Evolutionary conservation across 176 grass and related monocot genomes (phyloP).

Genomic region (Musa itinerans): DNA sequence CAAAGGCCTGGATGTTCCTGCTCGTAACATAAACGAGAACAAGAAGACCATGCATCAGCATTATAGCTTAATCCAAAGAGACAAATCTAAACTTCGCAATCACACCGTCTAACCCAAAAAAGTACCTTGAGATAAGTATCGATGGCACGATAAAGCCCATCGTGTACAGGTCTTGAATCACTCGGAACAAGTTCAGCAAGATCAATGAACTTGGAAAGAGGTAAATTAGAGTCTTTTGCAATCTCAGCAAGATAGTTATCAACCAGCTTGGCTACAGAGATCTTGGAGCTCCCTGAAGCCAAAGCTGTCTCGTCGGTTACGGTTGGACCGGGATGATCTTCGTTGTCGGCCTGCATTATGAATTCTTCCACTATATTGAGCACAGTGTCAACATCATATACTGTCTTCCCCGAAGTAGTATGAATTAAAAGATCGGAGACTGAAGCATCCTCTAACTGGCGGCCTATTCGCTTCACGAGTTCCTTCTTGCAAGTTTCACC

Average conservation of each 20-base stretch:
- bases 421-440: slow-evolving; percentile 86
- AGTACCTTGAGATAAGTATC: slow-evolving; percentile 88
- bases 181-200: slow-evolving; percentile 60
- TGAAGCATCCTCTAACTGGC: slow-evolving; percentile 69
- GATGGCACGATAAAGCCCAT: slow-evolving; percentile 75
- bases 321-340: slow-evolving; percentile 29
- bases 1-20: slow-evolving; percentile 75
- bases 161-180: slow-evolving; percentile 64
- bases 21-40: neutral
- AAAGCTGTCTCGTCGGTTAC: slow-evolving; percentile 23
- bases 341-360: slow-evolving; percentile 41
- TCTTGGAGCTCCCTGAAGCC: slow-evolving; percentile 44
- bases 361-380: slow-evolving; percentile 77
- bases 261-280: slow-evolving; percentile 60
- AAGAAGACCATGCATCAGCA: neutral
- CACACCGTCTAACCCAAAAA: too few species aligned
- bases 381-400: slow-evolving; percentile 76
- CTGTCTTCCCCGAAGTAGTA: slow-evolving; percentile 36
- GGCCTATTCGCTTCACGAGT: slow-evolving; percentile 68
- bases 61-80: too few species aligned
- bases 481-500: slow-evolving; percentile 72
- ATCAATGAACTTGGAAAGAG: slow-evolving; percentile 60
- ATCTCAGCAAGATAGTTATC: slow-evolving; percentile 80
- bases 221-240: slow-evolving; percentile 68
- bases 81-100: too few species aligned